A percentile compares a stretch with the other conserved stretches of the same genome.
These are phyloP conservation scores for Anthracocystis walkeri DNA, from an alignment of 1,284 basidiomycete species.

Conservation along the genomic window DNA sequence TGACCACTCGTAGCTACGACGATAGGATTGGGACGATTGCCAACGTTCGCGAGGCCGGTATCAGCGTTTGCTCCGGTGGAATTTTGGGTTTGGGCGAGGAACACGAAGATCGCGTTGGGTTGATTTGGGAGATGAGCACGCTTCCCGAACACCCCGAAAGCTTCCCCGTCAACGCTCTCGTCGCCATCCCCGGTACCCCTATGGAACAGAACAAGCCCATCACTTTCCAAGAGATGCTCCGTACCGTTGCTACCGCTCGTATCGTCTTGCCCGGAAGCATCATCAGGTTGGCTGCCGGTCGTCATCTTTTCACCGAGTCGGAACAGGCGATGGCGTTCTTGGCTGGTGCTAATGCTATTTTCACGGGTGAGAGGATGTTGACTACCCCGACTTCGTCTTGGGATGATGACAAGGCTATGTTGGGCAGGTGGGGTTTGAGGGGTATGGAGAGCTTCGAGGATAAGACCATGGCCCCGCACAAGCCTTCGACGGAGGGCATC, in stretches of 20 bases:
- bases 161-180: slow-evolving; percentile 96
- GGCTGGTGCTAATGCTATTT: slow-evolving; percentile 97
- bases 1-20: slow-evolving; percentile 93
- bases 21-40: slow-evolving; percentile 89
- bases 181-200: slow-evolving; percentile 75
- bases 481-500: slow-evolving; percentile 19
- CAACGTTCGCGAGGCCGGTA: slow-evolving; percentile 91
- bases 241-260: slow-evolving; percentile 94
- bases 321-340: slow-evolving; percentile 98
- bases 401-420: slow-evolving; percentile 89
- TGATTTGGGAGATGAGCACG: slow-evolving; percentile 91
- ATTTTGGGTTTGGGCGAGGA: slow-evolving; percentile 94
- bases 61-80: slow-evolving; percentile 96
- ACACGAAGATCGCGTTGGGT: slow-evolving; percentile 87
- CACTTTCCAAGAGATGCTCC: slow-evolving; percentile 82
- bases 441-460: slow-evolving; percentile 83
- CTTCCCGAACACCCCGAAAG: slow-evolving; percentile 96
- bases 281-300: slow-evolving; percentile 92
- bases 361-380: slow-evolving; percentile 96
- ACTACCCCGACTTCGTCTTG: slow-evolving; percentile 82
- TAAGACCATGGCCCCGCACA: slow-evolving; percentile 55
- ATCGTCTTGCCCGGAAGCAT: slow-evolving; percentile 90
- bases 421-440: slow-evolving; percentile 88
- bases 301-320: slow-evolving; percentile 87
- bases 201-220: slow-evolving; percentile 73